Conservation (phyloP, 176 grass and related monocot genomes). For the Carex scoparia region DNA sequence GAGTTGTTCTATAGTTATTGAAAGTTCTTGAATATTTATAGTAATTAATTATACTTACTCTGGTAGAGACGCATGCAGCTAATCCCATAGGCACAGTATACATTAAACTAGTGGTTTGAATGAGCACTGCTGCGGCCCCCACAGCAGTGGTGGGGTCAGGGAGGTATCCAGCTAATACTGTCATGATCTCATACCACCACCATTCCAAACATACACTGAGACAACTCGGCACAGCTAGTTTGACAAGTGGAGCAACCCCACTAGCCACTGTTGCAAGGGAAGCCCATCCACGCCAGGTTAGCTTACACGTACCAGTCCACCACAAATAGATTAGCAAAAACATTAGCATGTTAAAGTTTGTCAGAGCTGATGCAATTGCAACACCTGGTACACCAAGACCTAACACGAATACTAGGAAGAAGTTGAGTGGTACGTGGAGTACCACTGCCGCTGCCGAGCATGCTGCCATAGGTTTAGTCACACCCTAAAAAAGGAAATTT, state of each 20-base stretch:
- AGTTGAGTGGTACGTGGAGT: conserved; percentile 82
- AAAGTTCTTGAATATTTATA: background rate
- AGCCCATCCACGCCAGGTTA: conserved; percentile 70
- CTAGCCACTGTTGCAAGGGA: conserved; percentile 30
- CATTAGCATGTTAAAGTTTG: conserved; percentile 93
- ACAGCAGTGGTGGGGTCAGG: conserved; percentile 69
- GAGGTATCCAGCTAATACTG: conserved; percentile 88
- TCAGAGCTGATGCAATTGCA: conserved; percentile 65
- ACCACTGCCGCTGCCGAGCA: conserved; percentile 77
- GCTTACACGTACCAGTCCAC: conserved; percentile 46
- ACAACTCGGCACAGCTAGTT: conserved; percentile 86
- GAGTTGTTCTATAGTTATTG: conserved; percentile 1
- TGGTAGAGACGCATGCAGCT: conserved; percentile 77
- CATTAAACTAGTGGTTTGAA: conserved; percentile 97
- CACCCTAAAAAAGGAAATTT: conserved; percentile 32
- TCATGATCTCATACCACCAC: conserved; percentile 99
- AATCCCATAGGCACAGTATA: conserved; percentile 96
- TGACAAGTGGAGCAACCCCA: conserved; percentile 45
- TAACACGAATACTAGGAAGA: conserved; percentile 61
- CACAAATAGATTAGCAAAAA: conserved; percentile 76
- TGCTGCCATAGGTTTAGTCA: conserved; percentile 83
- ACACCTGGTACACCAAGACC: conserved; percentile 79
- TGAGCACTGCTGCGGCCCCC: conserved; percentile 87
- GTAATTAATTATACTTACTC: conserved; percentile 40
- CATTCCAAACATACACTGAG: conserved; percentile 92